Evolutionary conservation across 2,329 filamentous ascomycete species (phyloP), one percentile per base, ranked within the genome.

Genomic region (Xylariaceae sp.): DNA sequence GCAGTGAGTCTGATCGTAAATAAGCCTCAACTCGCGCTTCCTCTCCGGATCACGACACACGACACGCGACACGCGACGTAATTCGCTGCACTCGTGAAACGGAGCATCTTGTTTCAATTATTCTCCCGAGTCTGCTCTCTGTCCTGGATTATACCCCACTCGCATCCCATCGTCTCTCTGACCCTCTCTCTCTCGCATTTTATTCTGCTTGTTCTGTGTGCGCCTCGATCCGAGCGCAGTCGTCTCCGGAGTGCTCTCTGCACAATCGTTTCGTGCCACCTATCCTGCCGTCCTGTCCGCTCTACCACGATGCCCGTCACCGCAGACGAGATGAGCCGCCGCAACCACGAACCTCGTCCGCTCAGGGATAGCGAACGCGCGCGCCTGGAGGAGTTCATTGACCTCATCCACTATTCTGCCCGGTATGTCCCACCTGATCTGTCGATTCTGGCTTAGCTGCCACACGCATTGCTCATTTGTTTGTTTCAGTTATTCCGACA

Each of bases 381-480:
- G 60, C 84, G 87, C 55, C 79, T 99, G 53, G 90, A 97, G 56
- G 92, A 97, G 71, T 97, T 89, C 68, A 84, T 94, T 61, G 91
- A 97, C 65, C 83, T 84, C 31, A 99, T 99, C 64, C 92, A 97
- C 73, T 99, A 99, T 75, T 97, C 93, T 47, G 83, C 89, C 58
- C 84, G 91, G 91, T 96, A 77, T 65, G 80, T 67, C 50, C 22
- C 45, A 31, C 44, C 45, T 38, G 34, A 44, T 48, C 42, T 38
- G 33, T 34, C 17, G 31, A 6, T 14, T 42, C n/a, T 34, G 19
- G 18, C 16, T 10, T n/a, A 36, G 28, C n/a, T 12, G 18, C 2
- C n/a, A 3, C 17, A n/a, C 47, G 17, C 19, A 33, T 31, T 18
- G 41, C 51, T 59, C 49, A 57, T 42, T 42, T 17, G 22, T 17